Evolutionary conservation across 2,329 filamentous ascomycete species (phyloP), one percentile per base, ranked within the genome.

Genomic region (Emmonsiellopsis sp.): DNA sequence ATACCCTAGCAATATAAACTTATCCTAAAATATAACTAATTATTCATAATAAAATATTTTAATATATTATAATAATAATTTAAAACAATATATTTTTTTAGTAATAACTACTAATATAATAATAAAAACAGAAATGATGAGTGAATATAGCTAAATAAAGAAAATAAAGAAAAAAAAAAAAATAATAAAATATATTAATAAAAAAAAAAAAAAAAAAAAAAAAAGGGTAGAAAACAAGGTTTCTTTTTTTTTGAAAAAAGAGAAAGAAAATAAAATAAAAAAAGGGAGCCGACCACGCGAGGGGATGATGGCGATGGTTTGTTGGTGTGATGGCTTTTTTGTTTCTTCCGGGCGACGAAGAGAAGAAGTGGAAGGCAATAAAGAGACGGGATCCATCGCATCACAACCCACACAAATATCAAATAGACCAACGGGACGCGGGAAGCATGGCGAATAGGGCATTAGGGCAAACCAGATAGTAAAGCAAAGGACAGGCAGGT

Each of bases 131-230:
- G n/a, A n/a, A n/a, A n/a, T n/a, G n/a, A n/a, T n/a, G n/a, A n/a
- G n/a, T n/a, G n/a, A n/a, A n/a, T n/a, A n/a, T n/a, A n/a, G n/a
- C n/a, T n/a, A n/a, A n/a, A n/a, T n/a, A n/a, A n/a, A n/a, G n/a
- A n/a, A n/a, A n/a, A n/a, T n/a, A n/a, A n/a, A n/a, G n/a, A n/a
- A n/a, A n/a, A n/a, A n/a, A n/a, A n/a, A n/a, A n/a, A n/a, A n/a
- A n/a, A n/a, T n/a, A n/a, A n/a, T n/a, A n/a, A n/a, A n/a, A n/a
- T n/a, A n/a, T n/a, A n/a, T n/a, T n/a, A n/a, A n/a, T n/a, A n/a
- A n/a, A n/a, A n/a, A n/a, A n/a, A n/a, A 14, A 14, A 39, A 56
- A 47, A 31, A 52, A 46, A 51, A 51, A 49, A 45, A 39, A 27
- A 17, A 50, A 53, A 36, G 7, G 36, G 5, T 27, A 14, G n/a